Evolutionary conservation across 345 rosid genomes (phyloP), one percentile per base, ranked within the genome.

Genomic region (Eucalyptus erythrocorys): DNA sequence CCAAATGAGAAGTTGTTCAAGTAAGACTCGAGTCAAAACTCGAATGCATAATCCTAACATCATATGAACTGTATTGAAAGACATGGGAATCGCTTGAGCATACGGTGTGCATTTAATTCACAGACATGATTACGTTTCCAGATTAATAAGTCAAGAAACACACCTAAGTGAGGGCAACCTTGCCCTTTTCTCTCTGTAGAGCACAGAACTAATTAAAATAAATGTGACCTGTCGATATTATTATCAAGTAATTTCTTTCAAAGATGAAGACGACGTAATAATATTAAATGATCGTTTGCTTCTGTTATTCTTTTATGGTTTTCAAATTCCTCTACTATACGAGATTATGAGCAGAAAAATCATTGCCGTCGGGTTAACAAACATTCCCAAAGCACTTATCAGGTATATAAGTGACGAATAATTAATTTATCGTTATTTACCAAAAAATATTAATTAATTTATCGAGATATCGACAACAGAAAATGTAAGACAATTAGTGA

Each of bases 241-340:
- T 34, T 8, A 68, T 17, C 0, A 1, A 16, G 80, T 4, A 40
- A 4, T 16, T 32, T 34, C 24, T 34, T 34, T 34, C 6, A 32
- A 68, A 68, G 4, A 22, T 1, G 42, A 32, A 68, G 42, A 32
- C 0, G 2, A 8, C 0, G 6, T 16, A 9, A 17, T 17, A 68
- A 8, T 3, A 2, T 1, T 10, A 4, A 15, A 19, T 1, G 79
- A 16, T 32, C 1, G 5, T 64, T n/a, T 0, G 2, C 2, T n/a
- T 14, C 7, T n/a, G 2, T 1, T n/a, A n/a, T 14, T 64, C 76
- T 13, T 64, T 64, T 4, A 34, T 10, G 24, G 26, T 68, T 68
- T 57, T 15, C 6, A 16, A 32, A 10, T 32, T 7, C 12, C 42
- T 37, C 37, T 4, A 0, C 5, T 10, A 32, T 4, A 34, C 0